Evolutionary conservation across 306 rosid genomes (phyloP).

Genomic region (Cicer chorassanicum): DNA sequence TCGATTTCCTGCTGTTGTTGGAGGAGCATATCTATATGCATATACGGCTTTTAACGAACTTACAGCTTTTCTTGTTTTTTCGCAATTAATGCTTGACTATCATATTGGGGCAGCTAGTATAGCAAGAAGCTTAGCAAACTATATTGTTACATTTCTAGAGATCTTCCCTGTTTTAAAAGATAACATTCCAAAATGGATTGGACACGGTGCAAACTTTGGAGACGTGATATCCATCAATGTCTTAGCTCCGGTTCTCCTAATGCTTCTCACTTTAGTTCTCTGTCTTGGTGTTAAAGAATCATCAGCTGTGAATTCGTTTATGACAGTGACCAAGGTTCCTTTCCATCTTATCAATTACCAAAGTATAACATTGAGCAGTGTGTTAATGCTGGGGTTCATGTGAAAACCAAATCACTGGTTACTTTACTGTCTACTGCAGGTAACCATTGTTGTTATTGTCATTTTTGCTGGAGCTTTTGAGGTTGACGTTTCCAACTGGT

Average conservation of each 20-base stretch:
- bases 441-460: slow-evolving; percentile 77
- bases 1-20: slow-evolving; percentile 92
- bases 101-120: slow-evolving; percentile 99
- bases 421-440: slow-evolving; percentile 58
- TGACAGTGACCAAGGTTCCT: slow-evolving; percentile 87
- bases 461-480: slow-evolving; percentile 82
- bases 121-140: slow-evolving; percentile 90
- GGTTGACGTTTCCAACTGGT: slow-evolving; percentile 94
- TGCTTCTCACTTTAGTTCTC: slow-evolving; percentile 73
- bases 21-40: slow-evolving; percentile 90
- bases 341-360: slow-evolving; percentile 32
- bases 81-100: slow-evolving; percentile 91
- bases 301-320: slow-evolving; percentile 74
- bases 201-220: slow-evolving; percentile 83
- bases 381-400: slow-evolving; percentile 16
- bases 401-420: slow-evolving; percentile 35
- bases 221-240: slow-evolving; percentile 75
- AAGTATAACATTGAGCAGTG: slow-evolving; percentile 28
- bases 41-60: slow-evolving; percentile 94
- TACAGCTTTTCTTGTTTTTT: slow-evolving; percentile 93
- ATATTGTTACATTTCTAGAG: slow-evolving; percentile 72
- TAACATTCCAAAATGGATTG: slow-evolving; percentile 87
- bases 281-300: slow-evolving; percentile 88
- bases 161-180: slow-evolving; percentile 80
- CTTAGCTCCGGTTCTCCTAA: slow-evolving; percentile 85